A percentile compares a stretch with the other conserved stretches of the same genome.
Evolutionary conservation across 805 yeast genomes (phyloP).

Genomic region (Metschnikowia hibisci): DNA sequence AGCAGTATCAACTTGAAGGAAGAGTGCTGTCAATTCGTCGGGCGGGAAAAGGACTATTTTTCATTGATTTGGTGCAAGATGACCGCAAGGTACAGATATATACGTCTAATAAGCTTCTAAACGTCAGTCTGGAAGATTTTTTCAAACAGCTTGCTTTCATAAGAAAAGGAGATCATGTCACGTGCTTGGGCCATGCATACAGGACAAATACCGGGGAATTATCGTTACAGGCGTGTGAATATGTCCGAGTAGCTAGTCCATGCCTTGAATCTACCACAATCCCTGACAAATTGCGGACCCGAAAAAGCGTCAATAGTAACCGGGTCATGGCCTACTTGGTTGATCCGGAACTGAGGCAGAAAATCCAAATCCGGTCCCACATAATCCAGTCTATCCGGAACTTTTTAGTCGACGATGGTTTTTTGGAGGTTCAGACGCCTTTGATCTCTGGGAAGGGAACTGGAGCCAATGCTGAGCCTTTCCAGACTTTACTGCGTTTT

Average conservation of each 20-base stretch:
- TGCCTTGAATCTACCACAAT: conserved; percentile 41
- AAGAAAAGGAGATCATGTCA: conserved; percentile 69
- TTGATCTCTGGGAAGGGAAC: conserved; percentile 66
- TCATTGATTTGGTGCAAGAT: conserved; percentile 68
- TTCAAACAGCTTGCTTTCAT: conserved; percentile 36
- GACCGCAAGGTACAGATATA: conserved; percentile 55
- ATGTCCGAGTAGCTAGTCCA: conserved; percentile 58
- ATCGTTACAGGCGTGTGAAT: conserved; percentile 55
- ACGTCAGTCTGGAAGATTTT: conserved; percentile 41
- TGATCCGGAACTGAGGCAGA: conserved; percentile 46
- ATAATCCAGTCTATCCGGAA: conserved; percentile 53
- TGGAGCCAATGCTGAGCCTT: conserved; percentile 94
- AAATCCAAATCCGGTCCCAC: conserved; percentile 49
- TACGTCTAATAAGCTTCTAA: conserved; percentile 49
- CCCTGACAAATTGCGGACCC: conserved; percentile 63
- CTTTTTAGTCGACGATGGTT: conserved; percentile 52
- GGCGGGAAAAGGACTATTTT: conserved; percentile 66
- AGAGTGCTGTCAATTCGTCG: conserved; percentile 54
- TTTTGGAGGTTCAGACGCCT: conserved; percentile 88
- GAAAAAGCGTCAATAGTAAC: conserved; percentile 56
- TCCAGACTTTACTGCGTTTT: conserved; percentile 49
- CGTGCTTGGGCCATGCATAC: conserved; percentile 68
- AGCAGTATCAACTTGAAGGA: conserved; percentile 42
- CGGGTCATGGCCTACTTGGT: conserved; percentile 73
- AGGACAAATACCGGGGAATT: conserved; percentile 74